Evolutionary conservation across 176 grass and related monocot genomes (phyloP).

Genomic region (Phyllostachys edulis): DNA sequence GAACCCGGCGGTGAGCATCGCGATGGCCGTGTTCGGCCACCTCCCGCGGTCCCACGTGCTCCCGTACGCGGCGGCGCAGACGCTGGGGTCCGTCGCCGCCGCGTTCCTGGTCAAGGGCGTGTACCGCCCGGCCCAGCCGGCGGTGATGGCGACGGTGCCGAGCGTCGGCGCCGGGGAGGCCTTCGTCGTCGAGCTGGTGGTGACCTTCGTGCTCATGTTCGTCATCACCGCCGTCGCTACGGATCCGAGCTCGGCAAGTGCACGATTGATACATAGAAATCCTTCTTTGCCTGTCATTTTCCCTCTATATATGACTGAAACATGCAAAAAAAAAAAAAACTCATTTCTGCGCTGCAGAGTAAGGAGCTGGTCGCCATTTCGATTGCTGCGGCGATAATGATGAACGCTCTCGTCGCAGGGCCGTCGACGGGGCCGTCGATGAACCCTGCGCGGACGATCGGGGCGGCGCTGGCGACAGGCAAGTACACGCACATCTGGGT

Average conservation of each 20-base stretch:
- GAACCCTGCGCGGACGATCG: constrained; percentile 48
- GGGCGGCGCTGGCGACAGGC: constrained; percentile 39
- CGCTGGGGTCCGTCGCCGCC: constrained; percentile 35
- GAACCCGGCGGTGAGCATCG: constrained; percentile 65
- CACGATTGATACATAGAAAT: too few relatives aligned
- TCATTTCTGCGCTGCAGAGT: constrained; percentile 17
- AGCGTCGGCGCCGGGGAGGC: constrained; percentile 36
- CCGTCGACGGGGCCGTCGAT: constrained; percentile 45
- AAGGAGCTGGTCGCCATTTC: constrained; percentile 31
- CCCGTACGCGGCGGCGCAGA: constrained; percentile 45
- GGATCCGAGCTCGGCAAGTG: constrained; percentile 42
- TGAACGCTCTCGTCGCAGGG: constrained; percentile 45
- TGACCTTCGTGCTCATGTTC: constrained; percentile 60
- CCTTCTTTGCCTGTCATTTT: too few relatives aligned
- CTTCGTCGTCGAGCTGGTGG: constrained; percentile 52
- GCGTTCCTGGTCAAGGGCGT: constrained; percentile 39
- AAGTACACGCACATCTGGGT: constrained; percentile 44
- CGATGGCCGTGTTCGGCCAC: constrained; percentile 42
- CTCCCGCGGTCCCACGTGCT: constrained; percentile 46
- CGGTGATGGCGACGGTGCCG: constrained; percentile 52
- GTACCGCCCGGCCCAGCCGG: constrained; percentile 31
- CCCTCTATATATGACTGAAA: too few relatives aligned
- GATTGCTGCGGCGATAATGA: constrained; percentile 35
- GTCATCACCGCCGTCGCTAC: constrained; percentile 59
- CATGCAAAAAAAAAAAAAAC: too few relatives aligned